Evolutionary conservation across 2,329 filamentous ascomycete genomes (phyloP), one percentile per base, ranked within the genome.

Genomic region (Calonectria crousiana): DNA sequence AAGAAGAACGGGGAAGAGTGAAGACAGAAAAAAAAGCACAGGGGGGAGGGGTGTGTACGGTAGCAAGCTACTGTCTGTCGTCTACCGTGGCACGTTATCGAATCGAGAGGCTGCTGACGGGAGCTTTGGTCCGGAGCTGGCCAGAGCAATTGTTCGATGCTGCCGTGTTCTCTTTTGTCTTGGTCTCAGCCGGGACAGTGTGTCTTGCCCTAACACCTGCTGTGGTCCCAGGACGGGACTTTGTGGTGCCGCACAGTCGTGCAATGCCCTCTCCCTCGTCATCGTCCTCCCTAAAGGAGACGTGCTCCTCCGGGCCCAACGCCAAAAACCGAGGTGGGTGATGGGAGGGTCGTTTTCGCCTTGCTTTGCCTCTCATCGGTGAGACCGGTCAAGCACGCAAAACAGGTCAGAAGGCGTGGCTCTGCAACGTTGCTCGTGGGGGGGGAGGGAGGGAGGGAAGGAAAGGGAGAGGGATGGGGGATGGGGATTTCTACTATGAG

Each of bases 341-440:
- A n/a, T 20, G 18, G 44, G 44, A 23, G 44, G 44, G 44, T 47
- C 44, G 44, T 20, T 36, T 60, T 36, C 23, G 56, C 32, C n/a
- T 60, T 60, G 56, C 56, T 60, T 60, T 60, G 56, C 56, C 16
- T 60, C 56, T 60, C 56, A 60, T 60, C 56, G 56, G 32, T 60
- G 32, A 36, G 56, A 60, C 56, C 56, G 56, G 56, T 38, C 32
- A 60, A 36, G 32, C 13, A 13, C 20, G n/a, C 4, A 9, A 30
- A 38, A 36, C 34, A 60, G n/a, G 56, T 60, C 34, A 38, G n/a
- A 34, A 8, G 34, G 56, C 32, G 8, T 38, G 34, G 14, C 10
- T 56, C 56, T 38, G 56, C 56, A 60, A 60, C 32, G 32, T 47
- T n/a, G 44, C n/a, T 23, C 56, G 56, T 23, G 56, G 53, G 56